Percentiles rank a stretch among this genome's conserved stretches.
phyloP scores from a whole-genome alignment of 331 rosid species.

The Acacia pycnantha region DNA sequence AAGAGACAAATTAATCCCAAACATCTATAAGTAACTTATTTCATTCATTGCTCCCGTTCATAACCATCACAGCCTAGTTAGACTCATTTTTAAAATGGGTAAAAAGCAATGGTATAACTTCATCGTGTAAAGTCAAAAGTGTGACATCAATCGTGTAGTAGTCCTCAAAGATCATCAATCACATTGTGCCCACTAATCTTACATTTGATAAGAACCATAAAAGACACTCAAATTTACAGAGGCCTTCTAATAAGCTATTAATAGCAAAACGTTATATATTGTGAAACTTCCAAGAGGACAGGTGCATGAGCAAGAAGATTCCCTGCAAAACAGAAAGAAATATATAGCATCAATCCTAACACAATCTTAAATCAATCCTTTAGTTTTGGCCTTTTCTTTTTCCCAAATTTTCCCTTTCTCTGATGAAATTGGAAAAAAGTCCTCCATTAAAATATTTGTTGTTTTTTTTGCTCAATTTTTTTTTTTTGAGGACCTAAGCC shows the following conservation, averaged over 20 bases:
- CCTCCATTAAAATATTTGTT: too few species aligned
- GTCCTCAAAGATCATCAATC: background rate
- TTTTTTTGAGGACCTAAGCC: too few species aligned
- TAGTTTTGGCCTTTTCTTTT: background rate
- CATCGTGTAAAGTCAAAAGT: background rate
- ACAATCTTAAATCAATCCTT: background rate
- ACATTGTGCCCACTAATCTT: slow-evolving; percentile 4
- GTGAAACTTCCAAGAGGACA: background rate
- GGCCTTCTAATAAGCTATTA: background rate
- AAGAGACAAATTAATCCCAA: too few species aligned
- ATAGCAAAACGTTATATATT: background rate
- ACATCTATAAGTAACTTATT: too few species aligned
- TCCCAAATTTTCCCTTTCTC: too few species aligned
- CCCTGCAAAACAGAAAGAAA: slow-evolving; percentile 7
- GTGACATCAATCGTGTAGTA: background rate
- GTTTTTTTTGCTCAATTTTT: too few species aligned
- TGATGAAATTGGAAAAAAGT: too few species aligned
- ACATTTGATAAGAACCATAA: background rate
- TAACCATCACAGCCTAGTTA: background rate
- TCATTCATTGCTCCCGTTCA: background rate
- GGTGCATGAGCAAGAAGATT: background rate
- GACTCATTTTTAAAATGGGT: background rate
- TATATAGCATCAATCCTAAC: background rate
- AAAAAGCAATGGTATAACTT: background rate
- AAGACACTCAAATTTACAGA: slow-evolving; percentile 7